Base-by-base conservation (phyloP, 1,139 yeast species). In the Saccharomyces hybrid region DNA sequence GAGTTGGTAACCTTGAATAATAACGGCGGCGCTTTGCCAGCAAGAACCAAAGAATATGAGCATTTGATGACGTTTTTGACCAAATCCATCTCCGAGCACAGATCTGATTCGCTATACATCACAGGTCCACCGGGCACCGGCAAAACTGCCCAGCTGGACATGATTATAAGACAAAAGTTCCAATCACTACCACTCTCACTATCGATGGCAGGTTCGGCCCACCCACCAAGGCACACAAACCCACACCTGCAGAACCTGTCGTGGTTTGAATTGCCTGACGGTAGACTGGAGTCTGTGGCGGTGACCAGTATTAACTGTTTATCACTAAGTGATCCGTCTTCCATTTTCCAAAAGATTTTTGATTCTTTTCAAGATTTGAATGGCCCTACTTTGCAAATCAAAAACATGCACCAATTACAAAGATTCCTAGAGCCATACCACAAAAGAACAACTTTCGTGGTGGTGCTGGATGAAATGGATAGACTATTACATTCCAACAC, bases 51-150 rank as follows among this genome's bases (percentile, higher is more conserved):
- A 1, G 97, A 91, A 67, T 84, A 85, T 3, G 57, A 61, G 0
- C 61, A 66, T 6, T 74, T 93, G 29, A 69, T 76, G 49, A 58
- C 69, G 1, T 85, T 84, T 62, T 62, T 91, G 13, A 59, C 63
- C 1, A 60, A 67, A 0, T 76, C 80, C 52, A 62, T 86, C 3
- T 55, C 64, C 1, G 60, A 69, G 1, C 67, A 70, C 26, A 68
- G 67, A n/a, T 78, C 84, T 49, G 81, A 82, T 47, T 86, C 95
- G n/a, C 69, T 93, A 48, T 93, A 93, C 67, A 76, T 93, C n/a
- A 86, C 96, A n/a, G 99, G 99, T 0, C 96, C 97, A 1, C 99
- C 99, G 2, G 99, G 99, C 0, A 89, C 98, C 0, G 99, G 99
- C 0, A 93, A 93, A 66, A 86, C 97, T 0, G 98, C 96, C 0